Evolutionary conservation across 2,329 filamentous ascomycete genomes (phyloP).

Genomic region (Aspergillus fijiensis): DNA sequence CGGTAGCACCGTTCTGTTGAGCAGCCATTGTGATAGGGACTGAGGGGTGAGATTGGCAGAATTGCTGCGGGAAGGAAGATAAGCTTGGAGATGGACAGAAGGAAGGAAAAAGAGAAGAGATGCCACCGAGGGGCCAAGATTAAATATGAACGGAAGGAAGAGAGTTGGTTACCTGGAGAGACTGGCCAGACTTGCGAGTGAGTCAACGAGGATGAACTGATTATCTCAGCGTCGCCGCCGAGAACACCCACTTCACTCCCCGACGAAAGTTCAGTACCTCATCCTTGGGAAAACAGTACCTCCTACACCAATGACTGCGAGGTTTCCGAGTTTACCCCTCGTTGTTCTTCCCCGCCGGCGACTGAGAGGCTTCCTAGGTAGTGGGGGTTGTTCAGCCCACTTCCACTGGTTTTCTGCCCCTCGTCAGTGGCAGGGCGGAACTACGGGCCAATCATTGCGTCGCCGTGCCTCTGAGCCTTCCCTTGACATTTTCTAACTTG

Average conservation of each 20-base stretch:
- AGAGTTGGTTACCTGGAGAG: slow-evolving; percentile 7
- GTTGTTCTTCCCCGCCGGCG: slow-evolving; percentile 5
- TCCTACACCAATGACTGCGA: neutral
- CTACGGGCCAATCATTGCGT: slow-evolving; percentile 12
- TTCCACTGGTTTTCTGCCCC: slow-evolving; percentile 6
- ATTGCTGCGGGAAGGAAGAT: slow-evolving; percentile 7
- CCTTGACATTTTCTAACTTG: neutral
- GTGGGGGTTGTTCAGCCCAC: no score
- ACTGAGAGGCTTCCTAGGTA: no score
- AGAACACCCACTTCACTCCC: no score
- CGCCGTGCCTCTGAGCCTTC: slow-evolving; percentile 12
- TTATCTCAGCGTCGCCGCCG: slow-evolving; percentile 2
- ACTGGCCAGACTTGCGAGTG: slow-evolving; percentile 7
- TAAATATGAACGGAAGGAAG: slow-evolving; percentile 1
- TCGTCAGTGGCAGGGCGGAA: slow-evolving; percentile 12
- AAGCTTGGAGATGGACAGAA: neutral
- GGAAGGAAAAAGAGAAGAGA: slow-evolving; percentile 5
- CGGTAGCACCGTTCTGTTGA: slow-evolving; percentile 37
- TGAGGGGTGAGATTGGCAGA: neutral
- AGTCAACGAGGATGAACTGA: slow-evolving; percentile 11
- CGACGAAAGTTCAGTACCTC: neutral
- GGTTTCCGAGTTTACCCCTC: neutral
- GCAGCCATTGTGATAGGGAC: slow-evolving; percentile 35
- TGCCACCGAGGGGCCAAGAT: slow-evolving; percentile 4
- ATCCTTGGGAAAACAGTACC: neutral